Conservation (phyloP, 1,139 yeast species). For the Suhomyces guaymorum region DNA sequence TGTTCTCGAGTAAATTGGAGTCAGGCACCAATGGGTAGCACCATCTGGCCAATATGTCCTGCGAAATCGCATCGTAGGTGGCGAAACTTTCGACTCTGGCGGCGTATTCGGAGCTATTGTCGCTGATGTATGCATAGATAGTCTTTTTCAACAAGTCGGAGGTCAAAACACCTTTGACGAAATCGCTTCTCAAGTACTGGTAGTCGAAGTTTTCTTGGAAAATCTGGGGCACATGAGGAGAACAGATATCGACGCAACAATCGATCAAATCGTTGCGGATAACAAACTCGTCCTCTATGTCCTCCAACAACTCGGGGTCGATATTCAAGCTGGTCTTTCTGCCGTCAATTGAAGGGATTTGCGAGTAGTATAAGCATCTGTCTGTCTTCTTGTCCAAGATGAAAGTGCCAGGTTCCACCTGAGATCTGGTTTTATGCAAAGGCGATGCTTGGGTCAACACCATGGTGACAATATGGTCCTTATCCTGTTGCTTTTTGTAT, state of each 20-base stretch:
- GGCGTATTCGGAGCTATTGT: conserved; percentile 70
- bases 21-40: conserved; percentile 92
- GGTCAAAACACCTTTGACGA: conserved; percentile 85
- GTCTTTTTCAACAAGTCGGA: conserved; percentile 90
- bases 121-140: conserved; percentile 77
- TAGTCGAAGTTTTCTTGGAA: conserved; percentile 96
- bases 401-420: conserved; percentile 80
- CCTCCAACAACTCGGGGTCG: conserved; percentile 83
- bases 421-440: conserved; percentile 80
- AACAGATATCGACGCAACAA: conserved; percentile 93
- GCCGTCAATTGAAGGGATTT: conserved; percentile 64
- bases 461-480: conserved; percentile 92
- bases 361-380: conserved; percentile 82
- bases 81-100: conserved; percentile 94
- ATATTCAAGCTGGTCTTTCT: conserved; percentile 56
- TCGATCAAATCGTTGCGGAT: conserved; percentile 91
- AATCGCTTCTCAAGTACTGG: conserved; percentile 81
- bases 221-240: conserved; percentile 92
- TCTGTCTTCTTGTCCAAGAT: conserved; percentile 71
- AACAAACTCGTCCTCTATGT: conserved; percentile 68
- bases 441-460: conserved; percentile 84
- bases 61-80: conserved; percentile 89
- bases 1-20: conserved; percentile 67
- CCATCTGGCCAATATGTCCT: conserved; percentile 88
- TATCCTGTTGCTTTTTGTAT: conserved; percentile 68